Percentiles rank a stretch among this genome's conserved stretches.
These are phyloP conservation scores for Aaosphaeria arxii DNA, from an alignment of 2,329 filamentous ascomycete genomes.

Conservation along the genomic window DNA sequence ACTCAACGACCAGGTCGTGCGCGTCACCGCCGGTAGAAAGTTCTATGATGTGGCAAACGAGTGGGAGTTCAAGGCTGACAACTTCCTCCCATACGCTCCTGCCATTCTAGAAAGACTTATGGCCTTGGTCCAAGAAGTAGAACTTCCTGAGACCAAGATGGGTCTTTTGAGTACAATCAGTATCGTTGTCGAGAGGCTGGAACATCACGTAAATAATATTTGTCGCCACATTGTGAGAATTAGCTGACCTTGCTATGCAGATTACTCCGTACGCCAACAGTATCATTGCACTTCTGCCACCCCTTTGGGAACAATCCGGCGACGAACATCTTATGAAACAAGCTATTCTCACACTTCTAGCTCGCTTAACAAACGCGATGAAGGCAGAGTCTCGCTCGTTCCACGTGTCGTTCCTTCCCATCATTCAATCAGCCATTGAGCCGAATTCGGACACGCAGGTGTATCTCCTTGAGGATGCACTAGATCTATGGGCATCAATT, in stretches of 20 bases:
- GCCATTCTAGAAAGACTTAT: slow-evolving; percentile 72
- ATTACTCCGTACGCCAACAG: slow-evolving; percentile 69
- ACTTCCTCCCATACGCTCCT: slow-evolving; percentile 75
- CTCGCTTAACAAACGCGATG: slow-evolving; percentile 83
- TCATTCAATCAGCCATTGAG: slow-evolving; percentile 77
- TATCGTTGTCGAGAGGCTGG: slow-evolving; percentile 76
- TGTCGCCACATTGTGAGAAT: background rate
- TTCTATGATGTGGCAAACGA: slow-evolving; percentile 79
- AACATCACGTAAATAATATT: slow-evolving; percentile 58
- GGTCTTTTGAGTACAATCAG: slow-evolving; percentile 84
- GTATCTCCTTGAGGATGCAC: slow-evolving; percentile 85
- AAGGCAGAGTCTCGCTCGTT: slow-evolving; percentile 74
- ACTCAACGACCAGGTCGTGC: slow-evolving; percentile 86
- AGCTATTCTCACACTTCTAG: slow-evolving; percentile 80
- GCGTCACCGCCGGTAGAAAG: slow-evolving; percentile 84
- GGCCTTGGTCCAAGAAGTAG: slow-evolving; percentile 73
- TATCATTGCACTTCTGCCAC: slow-evolving; percentile 76
- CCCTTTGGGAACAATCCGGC: slow-evolving; percentile 79
- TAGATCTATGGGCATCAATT: slow-evolving; percentile 84
- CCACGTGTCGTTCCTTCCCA: slow-evolving; percentile 74
- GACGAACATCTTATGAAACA: slow-evolving; percentile 94
- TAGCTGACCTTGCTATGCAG: slow-evolving; percentile 26
- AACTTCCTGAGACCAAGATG: slow-evolving; percentile 84
- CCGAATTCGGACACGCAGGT: slow-evolving; percentile 61
- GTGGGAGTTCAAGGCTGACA: slow-evolving; percentile 71